These are phyloP conservation scores for Sordaria brevicollis DNA, from an alignment of 495 filamentous ascomycete genomes.

Conservation along the genomic window DNA sequence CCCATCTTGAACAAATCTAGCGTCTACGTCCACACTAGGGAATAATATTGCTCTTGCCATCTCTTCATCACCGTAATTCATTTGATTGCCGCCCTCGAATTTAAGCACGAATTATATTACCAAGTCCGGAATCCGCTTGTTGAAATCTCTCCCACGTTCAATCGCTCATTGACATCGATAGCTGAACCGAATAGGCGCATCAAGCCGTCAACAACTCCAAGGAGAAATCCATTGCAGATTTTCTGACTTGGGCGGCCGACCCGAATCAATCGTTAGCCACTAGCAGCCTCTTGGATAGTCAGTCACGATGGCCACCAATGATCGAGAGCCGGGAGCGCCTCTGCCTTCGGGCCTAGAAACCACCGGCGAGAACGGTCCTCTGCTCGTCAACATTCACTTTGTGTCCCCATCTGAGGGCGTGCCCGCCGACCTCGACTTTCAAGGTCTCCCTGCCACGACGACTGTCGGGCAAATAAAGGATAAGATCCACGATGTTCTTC, in stretches of 20 bases:
- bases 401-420: slow-evolving; percentile 53
- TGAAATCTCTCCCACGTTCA: not conserved
- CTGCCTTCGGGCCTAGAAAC: slow-evolving; percentile 14
- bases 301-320: slow-evolving; percentile 7
- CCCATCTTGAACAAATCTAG: not conserved
- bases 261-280: not conserved
- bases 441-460: slow-evolving; percentile 35
- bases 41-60: not conserved
- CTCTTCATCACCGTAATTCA: not conserved
- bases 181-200: not conserved
- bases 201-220: not conserved
- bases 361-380: slow-evolving; percentile 8
- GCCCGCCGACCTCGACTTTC: slow-evolving; percentile 12
- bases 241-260: not conserved
- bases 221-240: not conserved
- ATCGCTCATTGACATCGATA: not conserved
- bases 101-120: not conserved
- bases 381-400: slow-evolving; percentile 47
- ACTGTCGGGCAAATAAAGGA: slow-evolving; percentile 53
- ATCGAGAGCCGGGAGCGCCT: not conserved
- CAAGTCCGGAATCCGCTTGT: not conserved
- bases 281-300: not conserved
- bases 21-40: not conserved
- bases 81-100: not conserved
- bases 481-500: slow-evolving; percentile 45